Evolutionary conservation across 371 early-diverging fungal genomes (phyloP).

Genomic region (Syncephalastrum racemosum): DNA sequence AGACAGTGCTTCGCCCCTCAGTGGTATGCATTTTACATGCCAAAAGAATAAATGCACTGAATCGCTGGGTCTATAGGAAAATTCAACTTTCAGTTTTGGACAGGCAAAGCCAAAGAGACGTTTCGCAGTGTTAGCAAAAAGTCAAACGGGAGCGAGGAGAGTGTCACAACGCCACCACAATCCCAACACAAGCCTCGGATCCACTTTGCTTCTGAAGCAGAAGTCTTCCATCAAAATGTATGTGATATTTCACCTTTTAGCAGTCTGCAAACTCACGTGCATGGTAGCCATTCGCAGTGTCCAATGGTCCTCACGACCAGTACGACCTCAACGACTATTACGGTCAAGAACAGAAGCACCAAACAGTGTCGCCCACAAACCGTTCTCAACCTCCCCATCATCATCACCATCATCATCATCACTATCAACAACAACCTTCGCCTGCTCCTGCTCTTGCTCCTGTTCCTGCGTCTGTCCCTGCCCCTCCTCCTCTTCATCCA

Average conservation of each 20-base stretch:
- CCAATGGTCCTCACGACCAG: background rate
- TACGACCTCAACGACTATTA: constrained; percentile 1
- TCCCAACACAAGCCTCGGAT: background rate
- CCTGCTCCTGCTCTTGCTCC: constrained; percentile 1
- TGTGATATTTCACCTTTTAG: too few species aligned
- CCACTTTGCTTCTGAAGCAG: background rate
- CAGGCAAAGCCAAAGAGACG: constrained; percentile 12
- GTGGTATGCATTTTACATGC: constrained; percentile 7
- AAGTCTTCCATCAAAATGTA: too few species aligned
- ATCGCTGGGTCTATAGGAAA: constrained; percentile 3
- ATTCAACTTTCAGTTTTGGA: constrained; percentile 22
- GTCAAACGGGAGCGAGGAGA: background rate
- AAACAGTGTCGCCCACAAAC: background rate
- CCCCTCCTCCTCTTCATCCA: too few species aligned
- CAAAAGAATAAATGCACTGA: background rate
- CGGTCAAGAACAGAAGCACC: background rate
- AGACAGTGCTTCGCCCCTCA: constrained; percentile 9
- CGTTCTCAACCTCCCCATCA: background rate
- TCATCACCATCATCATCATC: constrained; percentile 1
- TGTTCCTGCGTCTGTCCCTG: too few species aligned
- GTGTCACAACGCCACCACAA: background rate
- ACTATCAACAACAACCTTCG: background rate
- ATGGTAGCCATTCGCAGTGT: background rate
- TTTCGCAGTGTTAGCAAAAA: background rate
- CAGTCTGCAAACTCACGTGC: too few species aligned